Conservation (phyloP, 192 early-diverging fungal genomes). For the Obelidium mucronatum region DNA sequence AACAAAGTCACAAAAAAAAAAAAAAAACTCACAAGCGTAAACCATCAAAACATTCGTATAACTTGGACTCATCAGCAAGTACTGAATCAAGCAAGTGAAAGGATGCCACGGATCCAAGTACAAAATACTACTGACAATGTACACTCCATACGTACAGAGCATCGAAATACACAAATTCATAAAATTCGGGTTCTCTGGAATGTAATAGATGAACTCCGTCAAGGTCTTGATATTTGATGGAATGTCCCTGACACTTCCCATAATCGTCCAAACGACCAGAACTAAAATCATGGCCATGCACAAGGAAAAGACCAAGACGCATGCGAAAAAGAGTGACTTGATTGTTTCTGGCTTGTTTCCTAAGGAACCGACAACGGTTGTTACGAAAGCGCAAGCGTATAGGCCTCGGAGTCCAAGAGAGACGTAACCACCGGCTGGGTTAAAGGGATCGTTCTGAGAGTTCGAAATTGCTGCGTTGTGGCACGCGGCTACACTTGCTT, state of each 20-base stretch:
- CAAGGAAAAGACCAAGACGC: slow-evolving; percentile 52
- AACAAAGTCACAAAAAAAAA: no score
- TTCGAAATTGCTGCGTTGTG: not conserved
- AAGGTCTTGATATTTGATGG: slow-evolving; percentile 6
- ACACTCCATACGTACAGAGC: slow-evolving; percentile 56
- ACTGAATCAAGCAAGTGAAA: slow-evolving; percentile 54
- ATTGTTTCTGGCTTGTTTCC: slow-evolving; percentile 15
- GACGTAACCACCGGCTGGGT: slow-evolving; percentile 25
- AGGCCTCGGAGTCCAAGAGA: slow-evolving; percentile 22
- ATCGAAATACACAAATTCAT: slow-evolving; percentile 56
- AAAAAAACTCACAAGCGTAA: no score
- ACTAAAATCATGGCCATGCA: slow-evolving; percentile 58
- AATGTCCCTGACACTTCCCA: slow-evolving; percentile 22
- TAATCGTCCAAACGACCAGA: slow-evolving; percentile 45
- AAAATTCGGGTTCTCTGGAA: slow-evolving; percentile 45
- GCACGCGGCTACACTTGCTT: not conserved
- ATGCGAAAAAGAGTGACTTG: slow-evolving; percentile 51
- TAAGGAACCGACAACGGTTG: not conserved
- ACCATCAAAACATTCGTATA: no score
- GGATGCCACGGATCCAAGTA: slow-evolving; percentile 64
- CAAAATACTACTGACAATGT: slow-evolving; percentile 51
- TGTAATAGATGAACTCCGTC: slow-evolving; percentile 30
- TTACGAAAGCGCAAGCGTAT: slow-evolving; percentile 38
- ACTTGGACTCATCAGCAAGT: slow-evolving; percentile 59
- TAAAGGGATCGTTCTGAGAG: slow-evolving; percentile 35